phyloP scores from a whole-genome alignment of 1,139 yeast genomes.

The Yamadazyma pseudoaaseri region DNA sequence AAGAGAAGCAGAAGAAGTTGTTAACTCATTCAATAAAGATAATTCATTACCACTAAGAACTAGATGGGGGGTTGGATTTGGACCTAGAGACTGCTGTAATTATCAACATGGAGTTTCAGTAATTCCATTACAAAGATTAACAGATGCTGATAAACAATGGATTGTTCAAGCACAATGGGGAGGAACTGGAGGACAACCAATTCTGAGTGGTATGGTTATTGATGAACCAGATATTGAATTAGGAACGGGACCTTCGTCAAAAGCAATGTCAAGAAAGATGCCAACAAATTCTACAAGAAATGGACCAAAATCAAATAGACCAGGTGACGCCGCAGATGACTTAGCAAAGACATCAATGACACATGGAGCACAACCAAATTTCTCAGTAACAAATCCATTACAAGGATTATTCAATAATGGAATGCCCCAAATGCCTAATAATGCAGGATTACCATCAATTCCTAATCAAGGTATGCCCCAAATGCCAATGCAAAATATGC shows the following conservation, averaged over 20 bases:
- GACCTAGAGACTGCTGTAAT: conserved; percentile 97
- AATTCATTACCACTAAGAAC: conserved; percentile 65
- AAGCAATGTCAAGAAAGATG: conserved; percentile 86
- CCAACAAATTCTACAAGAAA: conserved; percentile 84
- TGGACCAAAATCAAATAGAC: conserved; percentile 79
- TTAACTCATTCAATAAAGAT: conserved; percentile 53
- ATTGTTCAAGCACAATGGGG: conserved; percentile 92
- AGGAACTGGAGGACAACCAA: conserved; percentile 91
- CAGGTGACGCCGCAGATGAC: conserved; percentile 51
- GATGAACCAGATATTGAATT: conserved; percentile 98
- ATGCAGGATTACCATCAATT: conserved; percentile 15
- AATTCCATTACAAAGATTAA: conserved; percentile 80
- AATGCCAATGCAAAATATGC: conserved; percentile 12
- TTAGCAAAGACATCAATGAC: conserved; percentile 37
- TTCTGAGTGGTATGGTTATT: conserved; percentile 76
- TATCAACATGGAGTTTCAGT: conserved; percentile 87
- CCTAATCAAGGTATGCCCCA: conserved; percentile 9
- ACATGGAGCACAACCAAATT: conserved; percentile 36
- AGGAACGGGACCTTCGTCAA: conserved; percentile 91
- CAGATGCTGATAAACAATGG: conserved; percentile 94
- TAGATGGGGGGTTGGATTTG: conserved; percentile 99
- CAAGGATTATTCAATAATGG: conserved; percentile 44
- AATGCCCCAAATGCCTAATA: conserved; percentile 9
- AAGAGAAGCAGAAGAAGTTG: conserved; percentile 82
- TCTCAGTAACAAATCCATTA: conserved; percentile 45